Percentiles rank a stretch among this genome's conserved stretches.
Evolutionary conservation across 257 asterid genomes (phyloP).

Genomic region (Salvia miltiorrhiza): DNA sequence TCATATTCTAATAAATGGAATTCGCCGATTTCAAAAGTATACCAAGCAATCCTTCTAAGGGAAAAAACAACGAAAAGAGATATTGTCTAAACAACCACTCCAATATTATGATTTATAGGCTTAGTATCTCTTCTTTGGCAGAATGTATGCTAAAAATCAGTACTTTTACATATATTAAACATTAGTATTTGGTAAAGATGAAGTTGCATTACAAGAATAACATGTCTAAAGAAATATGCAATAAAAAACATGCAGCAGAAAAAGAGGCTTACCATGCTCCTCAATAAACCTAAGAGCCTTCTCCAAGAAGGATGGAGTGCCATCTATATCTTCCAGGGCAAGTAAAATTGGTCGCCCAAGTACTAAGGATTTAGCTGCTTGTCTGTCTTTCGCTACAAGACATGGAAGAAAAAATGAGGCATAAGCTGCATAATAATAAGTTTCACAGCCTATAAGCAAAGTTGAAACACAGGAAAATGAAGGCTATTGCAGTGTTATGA

Average conservation of each 20-base stretch:
- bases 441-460: constrained; percentile 5
- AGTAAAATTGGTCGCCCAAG: constrained; percentile 92
- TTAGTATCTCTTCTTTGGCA: neutral
- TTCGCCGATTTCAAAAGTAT: no score
- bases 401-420: constrained; percentile 3
- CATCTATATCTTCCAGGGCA: constrained; percentile 96
- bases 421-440: neutral
- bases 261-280: constrained; percentile 65
- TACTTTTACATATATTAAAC: neutral
- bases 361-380: constrained; percentile 67
- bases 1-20: no score
- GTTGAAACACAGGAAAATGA: constrained; percentile 2
- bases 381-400: constrained; percentile 68
- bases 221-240: neutral
- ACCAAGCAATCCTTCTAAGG: no score
- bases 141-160: neutral
- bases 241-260: constrained; percentile 10
- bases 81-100: neutral
- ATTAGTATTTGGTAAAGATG: neutral
- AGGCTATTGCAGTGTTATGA: neutral
- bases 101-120: neutral
- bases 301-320: constrained; percentile 96
- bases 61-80: no score
- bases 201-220: constrained; percentile 10
- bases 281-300: constrained; percentile 92